phyloP scores from a whole-genome alignment of 345 rosid species.

The Conringia planisiliqua region DNA sequence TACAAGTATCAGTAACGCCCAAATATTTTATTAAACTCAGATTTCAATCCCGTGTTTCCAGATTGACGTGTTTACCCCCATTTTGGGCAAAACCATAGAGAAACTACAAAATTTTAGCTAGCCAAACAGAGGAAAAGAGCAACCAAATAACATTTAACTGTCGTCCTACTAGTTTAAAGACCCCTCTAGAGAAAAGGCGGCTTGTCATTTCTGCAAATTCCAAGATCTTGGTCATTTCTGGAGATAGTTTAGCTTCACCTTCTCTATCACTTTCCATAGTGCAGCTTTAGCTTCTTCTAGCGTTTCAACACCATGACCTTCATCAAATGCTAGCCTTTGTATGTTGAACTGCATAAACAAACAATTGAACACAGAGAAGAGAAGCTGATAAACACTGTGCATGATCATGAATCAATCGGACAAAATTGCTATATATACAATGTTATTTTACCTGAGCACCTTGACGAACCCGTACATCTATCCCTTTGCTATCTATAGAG shows the following conservation, averaged over 20 bases:
- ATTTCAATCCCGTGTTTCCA: slow-evolving; percentile 1
- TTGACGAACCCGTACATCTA: slow-evolving; percentile 83
- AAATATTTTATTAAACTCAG: slow-evolving; percentile 12
- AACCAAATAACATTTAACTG: not conserved
- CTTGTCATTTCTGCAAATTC: slow-evolving; percentile 45
- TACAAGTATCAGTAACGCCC: not conserved
- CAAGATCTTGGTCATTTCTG: slow-evolving; percentile 30
- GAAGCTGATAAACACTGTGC: not conserved
- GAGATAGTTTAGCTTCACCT: slow-evolving; percentile 52
- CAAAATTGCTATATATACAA: not conserved
- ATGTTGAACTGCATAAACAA: slow-evolving; percentile 60
- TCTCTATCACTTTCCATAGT: slow-evolving; percentile 62
- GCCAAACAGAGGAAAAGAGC: not conserved
- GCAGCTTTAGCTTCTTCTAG: slow-evolving; percentile 91
- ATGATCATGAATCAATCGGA: not conserved
- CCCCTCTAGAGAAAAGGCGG: not conserved
- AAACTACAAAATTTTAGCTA: slow-evolving; percentile 20
- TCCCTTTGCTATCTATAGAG: slow-evolving; percentile 96
- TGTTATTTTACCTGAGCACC: slow-evolving; percentile 78
- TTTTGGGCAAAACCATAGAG: not conserved
- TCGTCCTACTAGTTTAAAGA: not conserved
- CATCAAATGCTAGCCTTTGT: slow-evolving; percentile 87
- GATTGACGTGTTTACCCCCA: not conserved
- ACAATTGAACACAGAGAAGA: not conserved
- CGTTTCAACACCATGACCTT: slow-evolving; percentile 67